Evolutionary conservation across 495 filamentous ascomycete species (phyloP).

Genomic region (Lepraria neglecta): DNA sequence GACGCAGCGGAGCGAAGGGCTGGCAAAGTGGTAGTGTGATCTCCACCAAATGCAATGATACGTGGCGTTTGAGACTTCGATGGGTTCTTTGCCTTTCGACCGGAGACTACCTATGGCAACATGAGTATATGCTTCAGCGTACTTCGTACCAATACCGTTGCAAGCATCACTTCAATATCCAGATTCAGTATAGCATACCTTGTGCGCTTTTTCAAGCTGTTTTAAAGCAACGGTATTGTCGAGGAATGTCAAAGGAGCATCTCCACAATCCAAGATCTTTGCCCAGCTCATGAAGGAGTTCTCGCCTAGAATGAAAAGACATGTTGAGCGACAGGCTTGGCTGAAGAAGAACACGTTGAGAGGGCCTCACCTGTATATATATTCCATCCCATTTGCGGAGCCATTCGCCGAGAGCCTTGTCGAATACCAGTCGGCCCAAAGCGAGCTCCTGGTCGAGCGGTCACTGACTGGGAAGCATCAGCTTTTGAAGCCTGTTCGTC

Average conservation of each 20-base stretch:
- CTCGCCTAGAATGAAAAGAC: constrained; percentile 24
- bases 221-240: constrained; percentile 49
- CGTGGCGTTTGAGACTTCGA: constrained; percentile 31
- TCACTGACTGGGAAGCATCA: constrained; percentile 34
- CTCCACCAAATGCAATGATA: constrained; percentile 46
- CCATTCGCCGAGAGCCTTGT: constrained; percentile 40
- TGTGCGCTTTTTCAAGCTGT: constrained; percentile 44
- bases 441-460: constrained; percentile 36
- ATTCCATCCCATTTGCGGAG: constrained; percentile 32
- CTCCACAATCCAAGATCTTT: constrained; percentile 47
- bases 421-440: constrained; percentile 47
- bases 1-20: constrained; percentile 42
- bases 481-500: neutral
- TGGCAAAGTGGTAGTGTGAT: constrained; percentile 48
- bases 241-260: constrained; percentile 46
- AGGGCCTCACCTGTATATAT: constrained; percentile 37
- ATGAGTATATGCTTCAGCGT: neutral
- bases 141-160: too few relatives aligned
- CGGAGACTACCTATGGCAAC: constrained; percentile 27
- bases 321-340: constrained; percentile 5
- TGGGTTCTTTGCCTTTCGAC: constrained; percentile 27
- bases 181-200: constrained; percentile 27
- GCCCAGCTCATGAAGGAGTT: constrained; percentile 44
- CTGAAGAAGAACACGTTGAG: neutral
- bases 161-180: neutral